phyloP scores from a whole-genome alignment of 1,284 basidiomycete genomes.

The Pseudomicrostroma phylloplanum region DNA sequence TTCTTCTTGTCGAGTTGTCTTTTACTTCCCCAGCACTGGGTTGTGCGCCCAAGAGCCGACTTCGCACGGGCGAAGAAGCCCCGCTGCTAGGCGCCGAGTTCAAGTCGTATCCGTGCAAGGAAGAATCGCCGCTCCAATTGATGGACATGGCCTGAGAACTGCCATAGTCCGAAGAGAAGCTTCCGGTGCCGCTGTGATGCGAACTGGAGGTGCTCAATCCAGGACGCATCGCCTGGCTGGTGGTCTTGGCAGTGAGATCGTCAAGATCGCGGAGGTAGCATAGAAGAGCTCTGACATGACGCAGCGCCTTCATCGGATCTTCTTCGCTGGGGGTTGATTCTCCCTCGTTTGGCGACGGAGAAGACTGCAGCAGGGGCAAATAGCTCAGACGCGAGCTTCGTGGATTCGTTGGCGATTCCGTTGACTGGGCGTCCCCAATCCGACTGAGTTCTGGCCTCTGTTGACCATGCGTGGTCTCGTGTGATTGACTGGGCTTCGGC shows the following conservation, averaged over 20 bases:
- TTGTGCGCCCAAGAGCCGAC: not conserved
- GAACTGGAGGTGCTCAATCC: too few species aligned
- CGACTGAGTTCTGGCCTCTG: too few species aligned
- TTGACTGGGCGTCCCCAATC: too few species aligned
- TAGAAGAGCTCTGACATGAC: slow-evolving; percentile 73
- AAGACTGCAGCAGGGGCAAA: too few species aligned
- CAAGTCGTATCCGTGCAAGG: not conserved
- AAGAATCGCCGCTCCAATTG: not conserved
- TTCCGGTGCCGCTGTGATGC: too few species aligned
- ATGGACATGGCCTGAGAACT: not conserved
- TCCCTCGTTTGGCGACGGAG: too few species aligned
- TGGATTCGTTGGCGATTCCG: too few species aligned
- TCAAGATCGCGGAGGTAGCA: slow-evolving; percentile 90
- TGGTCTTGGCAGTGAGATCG: slow-evolving; percentile 58
- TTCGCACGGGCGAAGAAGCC: not conserved
- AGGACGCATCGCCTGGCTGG: too few species aligned
- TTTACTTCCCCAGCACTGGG: slow-evolving; percentile 16
- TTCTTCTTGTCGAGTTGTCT: slow-evolving; percentile 46
- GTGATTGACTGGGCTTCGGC: not conserved
- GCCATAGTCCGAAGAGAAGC: too few species aligned
- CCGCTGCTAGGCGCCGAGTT: not conserved
- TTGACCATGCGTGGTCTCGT: not conserved
- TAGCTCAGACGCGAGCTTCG: too few species aligned
- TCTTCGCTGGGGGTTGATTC: too few species aligned
- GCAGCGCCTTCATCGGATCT: not conserved